These are phyloP conservation scores for Acacia confusa DNA, from an alignment of 306 rosid species.

Conservation along the genomic window DNA sequence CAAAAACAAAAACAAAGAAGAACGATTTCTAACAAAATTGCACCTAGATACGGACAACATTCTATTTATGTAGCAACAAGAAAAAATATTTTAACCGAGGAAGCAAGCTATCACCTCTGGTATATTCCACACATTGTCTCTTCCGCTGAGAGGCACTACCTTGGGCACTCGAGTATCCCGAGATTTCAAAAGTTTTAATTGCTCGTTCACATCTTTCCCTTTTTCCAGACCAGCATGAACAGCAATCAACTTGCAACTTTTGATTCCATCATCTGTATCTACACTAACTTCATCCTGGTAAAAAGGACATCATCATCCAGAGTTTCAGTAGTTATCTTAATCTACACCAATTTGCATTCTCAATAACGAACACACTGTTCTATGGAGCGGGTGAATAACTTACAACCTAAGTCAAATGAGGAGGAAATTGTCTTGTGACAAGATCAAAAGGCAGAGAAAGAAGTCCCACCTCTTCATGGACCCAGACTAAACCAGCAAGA, in stretches of 20 bases:
- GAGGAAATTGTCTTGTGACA: background rate
- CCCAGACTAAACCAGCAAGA: conserved; percentile 84
- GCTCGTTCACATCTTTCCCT: conserved; percentile 63
- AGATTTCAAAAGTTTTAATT: conserved; percentile 61
- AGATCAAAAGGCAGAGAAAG: conserved; percentile 23
- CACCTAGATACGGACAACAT: conserved; percentile 1
- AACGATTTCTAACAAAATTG: background rate
- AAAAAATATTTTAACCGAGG: background rate
- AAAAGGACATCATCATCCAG: conserved; percentile 20
- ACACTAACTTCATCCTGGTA: conserved; percentile 72
- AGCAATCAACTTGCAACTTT: conserved; percentile 75
- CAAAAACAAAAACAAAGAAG: background rate
- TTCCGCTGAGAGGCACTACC: conserved; percentile 69
- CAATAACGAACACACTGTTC: conserved; percentile 12
- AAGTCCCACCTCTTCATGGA: conserved; percentile 82
- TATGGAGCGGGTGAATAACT: background rate
- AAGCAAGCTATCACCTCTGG: conserved; percentile 61
- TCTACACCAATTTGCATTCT: conserved; percentile 18
- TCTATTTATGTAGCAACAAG: background rate
- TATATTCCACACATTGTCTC: conserved; percentile 73
- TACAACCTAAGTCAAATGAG: conserved; percentile 12
- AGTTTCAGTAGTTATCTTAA: conserved; percentile 25
- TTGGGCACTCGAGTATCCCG: conserved; percentile 70
- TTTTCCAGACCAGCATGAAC: conserved; percentile 92
- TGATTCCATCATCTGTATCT: conserved; percentile 56